Conservation (phyloP, 1,284 basidiomycete species). For the Serendipita sp. region DNA sequence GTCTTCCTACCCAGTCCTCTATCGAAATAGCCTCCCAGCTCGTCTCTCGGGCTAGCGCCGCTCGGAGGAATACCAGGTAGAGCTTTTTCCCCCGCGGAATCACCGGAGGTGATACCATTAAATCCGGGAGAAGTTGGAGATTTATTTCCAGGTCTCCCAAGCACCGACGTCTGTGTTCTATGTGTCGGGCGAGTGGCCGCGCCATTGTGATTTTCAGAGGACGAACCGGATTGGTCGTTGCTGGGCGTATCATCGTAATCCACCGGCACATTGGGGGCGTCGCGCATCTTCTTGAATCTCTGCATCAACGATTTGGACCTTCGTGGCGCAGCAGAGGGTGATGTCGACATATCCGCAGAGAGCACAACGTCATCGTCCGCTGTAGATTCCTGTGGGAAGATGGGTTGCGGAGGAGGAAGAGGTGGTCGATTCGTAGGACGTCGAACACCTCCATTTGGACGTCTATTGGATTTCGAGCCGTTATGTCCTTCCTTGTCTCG, state of each 20-base stretch:
- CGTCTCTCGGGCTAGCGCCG: conserved; percentile 20
- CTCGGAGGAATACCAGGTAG: conserved; percentile 40
- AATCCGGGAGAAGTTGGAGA: conserved; percentile 33
- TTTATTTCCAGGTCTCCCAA: conserved; percentile 50
- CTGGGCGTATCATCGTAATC: conserved; percentile 23
- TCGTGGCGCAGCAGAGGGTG: conserved; percentile 22
- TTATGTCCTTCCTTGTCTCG: conserved; percentile 38
- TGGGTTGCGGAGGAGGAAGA: conserved; percentile 67
- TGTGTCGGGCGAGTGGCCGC: conserved; percentile 36
- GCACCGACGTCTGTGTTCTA: conserved; percentile 52
- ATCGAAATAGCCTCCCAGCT: conserved; percentile 37
- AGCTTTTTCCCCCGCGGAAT: conserved; percentile 41
- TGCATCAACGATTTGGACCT: conserved; percentile 70
- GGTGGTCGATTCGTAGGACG: conserved; percentile 26
- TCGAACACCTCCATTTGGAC: conserved; percentile 21
- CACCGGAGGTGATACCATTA: conserved; percentile 35
- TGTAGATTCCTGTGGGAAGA: conserved; percentile 41
- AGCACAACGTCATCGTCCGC: conserved; percentile 19
- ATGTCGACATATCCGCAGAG: conserved; percentile 19
- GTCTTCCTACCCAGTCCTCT: conserved; percentile 51
- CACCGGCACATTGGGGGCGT: conserved; percentile 67
- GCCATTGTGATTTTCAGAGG: conserved; percentile 27
- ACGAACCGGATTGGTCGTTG: conserved; percentile 29
- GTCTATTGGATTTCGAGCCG: conserved; percentile 19
- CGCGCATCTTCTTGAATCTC: conserved; percentile 70